Evolutionary conservation across 2,329 filamentous ascomycete species (phyloP), one percentile per base, ranked within the genome.

Genomic region (Phaeophleospora eucalypticola): DNA sequence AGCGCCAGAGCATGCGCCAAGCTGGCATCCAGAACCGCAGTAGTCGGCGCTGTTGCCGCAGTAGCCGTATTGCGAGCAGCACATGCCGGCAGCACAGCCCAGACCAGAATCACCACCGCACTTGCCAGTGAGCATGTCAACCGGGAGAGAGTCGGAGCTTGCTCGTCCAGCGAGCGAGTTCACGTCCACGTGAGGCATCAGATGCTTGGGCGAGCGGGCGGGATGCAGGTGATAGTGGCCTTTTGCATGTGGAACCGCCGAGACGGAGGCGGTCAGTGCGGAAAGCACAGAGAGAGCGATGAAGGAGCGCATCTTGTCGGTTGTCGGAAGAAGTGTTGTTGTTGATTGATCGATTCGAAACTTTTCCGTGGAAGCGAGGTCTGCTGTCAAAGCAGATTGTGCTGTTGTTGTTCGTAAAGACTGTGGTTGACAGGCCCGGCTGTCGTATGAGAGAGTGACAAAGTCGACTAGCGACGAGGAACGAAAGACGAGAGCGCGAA

Each of bases 11-110:
- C 53, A 56, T 24, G 48, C 45, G 36, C 53, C 53, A 24, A 48
- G 43, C 37, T 63, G 61, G 52, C 59, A 63, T 16, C 59, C 58
- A 19, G 43, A 43, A 41, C 58, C 58, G 44, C 57, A 61, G 49
- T 55, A 55, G 41, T 54, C 49, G 14, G 33, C 37, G 14, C 29
- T 41, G 12, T 45, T 54, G 16, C 56, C 58, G 38, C 58, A 60
- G 54, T 55, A 60, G 27, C 58, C 56, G n/a, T 53, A 51, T 41
- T 58, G 46, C 36, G 46, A 54, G 47, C 58, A 58, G 51, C 58
- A 60, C 36, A 35, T 53, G 10, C 56, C 54, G 10, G 46, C 38
- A 9, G 27, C 43, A 40, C 58, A 59, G 9, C 51, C 48, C 12
- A 45, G 44, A 21, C 58, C 56, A 16, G 47, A 46, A 36, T 48